Percentiles rank a stretch among this genome's conserved stretches.
Evolutionary conservation across 2,329 filamentous ascomycete genomes (phyloP).

Genomic region (Neonectria neomacrospora): DNA sequence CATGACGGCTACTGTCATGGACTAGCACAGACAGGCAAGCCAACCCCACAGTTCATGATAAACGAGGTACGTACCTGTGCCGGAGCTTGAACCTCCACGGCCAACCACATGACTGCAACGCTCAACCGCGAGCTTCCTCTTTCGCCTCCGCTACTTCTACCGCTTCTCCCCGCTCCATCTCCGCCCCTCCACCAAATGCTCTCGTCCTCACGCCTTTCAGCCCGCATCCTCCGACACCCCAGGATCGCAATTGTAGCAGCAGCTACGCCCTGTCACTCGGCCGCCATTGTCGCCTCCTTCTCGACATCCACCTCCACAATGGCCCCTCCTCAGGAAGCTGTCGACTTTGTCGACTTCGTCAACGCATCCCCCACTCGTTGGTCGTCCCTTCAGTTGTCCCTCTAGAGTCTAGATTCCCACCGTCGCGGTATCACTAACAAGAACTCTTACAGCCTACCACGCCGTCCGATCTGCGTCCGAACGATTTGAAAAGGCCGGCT

Average conservation of each 20-base stretch:
- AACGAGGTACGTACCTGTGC: conserved; percentile 26
- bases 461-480: conserved; percentile 83
- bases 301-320: conserved; percentile 54
- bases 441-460: conserved; percentile 80
- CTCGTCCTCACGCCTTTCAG: conserved; percentile 28
- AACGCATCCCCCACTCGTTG: conserved; percentile 93
- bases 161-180: conserved; percentile 15
- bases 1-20: not conserved
- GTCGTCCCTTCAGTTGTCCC: conserved; percentile 41
- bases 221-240: conserved; percentile 26
- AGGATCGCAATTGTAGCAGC: conserved; percentile 27
- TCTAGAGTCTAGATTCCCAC: not conserved
- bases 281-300: conserved; percentile 34
- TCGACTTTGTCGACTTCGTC: conserved; percentile 92
- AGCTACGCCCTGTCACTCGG: conserved; percentile 7
- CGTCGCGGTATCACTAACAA: conserved; percentile 33
- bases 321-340: conserved; percentile 68
- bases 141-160: conserved; percentile 27
- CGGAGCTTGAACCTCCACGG: conserved; percentile 14
- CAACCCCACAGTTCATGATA: conserved; percentile 28
- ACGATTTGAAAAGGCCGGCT: conserved; percentile 84
- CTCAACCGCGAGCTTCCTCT: conserved; percentile 20
- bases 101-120: conserved; percentile 22
- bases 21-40: not conserved
- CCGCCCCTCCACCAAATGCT: conserved; percentile 35